A percentile compares a stretch with the other conserved stretches of the same genome.
Conservation (phyloP, 805 yeast genomes). For the Kuraishia molischiana region DNA sequence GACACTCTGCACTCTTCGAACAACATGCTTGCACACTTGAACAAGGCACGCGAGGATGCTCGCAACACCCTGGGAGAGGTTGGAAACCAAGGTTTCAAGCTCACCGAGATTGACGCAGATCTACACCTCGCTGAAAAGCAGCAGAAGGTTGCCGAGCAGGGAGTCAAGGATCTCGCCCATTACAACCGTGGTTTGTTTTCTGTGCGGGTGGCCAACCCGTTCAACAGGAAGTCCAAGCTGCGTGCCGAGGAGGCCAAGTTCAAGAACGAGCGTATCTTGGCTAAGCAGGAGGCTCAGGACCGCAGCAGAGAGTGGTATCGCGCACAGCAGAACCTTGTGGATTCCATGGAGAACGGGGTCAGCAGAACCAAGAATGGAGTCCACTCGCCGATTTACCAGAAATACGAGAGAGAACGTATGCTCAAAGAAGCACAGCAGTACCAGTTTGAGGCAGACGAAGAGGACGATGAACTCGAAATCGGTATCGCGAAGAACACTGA, state of each 20-base stretch:
- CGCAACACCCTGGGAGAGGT: constrained; percentile 82
- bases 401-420: constrained; percentile 41
- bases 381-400: constrained; percentile 22
- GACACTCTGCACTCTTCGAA: constrained; percentile 81
- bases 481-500: constrained; percentile 80
- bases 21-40: constrained; percentile 65
- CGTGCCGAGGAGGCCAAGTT: constrained; percentile 66
- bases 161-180: constrained; percentile 69
- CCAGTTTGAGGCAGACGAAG: constrained; percentile 83
- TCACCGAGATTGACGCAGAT: constrained; percentile 72
- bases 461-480: constrained; percentile 87
- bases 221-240: constrained; percentile 69
- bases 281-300: constrained; percentile 50
- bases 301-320: constrained; percentile 15
- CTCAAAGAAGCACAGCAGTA: constrained; percentile 56
- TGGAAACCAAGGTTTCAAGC: constrained; percentile 86
- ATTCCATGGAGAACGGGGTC: constrained; percentile 18
- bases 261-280: constrained; percentile 50
- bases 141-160: constrained; percentile 71
- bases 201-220: constrained; percentile 78
- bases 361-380: constrained; percentile 19
- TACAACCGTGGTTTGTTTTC: constrained; percentile 76
- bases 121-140: constrained; percentile 73
- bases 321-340: constrained; percentile 17
- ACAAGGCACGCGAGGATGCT: constrained; percentile 65